phyloP scores from a whole-genome alignment of 371 early-diverging fungal species.

The Sporodiniella umbellata region DNA sequence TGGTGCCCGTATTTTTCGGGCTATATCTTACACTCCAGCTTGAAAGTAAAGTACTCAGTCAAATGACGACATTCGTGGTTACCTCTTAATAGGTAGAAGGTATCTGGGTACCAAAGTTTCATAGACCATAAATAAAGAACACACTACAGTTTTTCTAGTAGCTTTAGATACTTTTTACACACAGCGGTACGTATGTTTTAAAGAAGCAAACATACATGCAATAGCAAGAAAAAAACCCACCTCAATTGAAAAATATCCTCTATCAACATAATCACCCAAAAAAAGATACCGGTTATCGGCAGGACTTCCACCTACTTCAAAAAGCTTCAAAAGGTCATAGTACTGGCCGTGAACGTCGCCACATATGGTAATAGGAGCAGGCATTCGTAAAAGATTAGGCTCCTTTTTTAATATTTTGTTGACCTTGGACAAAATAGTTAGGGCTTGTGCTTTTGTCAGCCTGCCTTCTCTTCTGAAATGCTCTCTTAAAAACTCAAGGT shows the following conservation, averaged over 20 bases:
- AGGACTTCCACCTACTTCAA: constrained; percentile 95
- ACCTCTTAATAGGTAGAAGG: constrained; percentile 92
- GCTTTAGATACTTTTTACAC: neutral
- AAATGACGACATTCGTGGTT: constrained; percentile 98
- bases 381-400: constrained; percentile 78
- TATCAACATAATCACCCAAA: constrained; percentile 97
- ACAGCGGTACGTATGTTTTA: neutral
- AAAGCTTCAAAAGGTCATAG: constrained; percentile 95
- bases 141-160: no score
- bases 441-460: constrained; percentile 88
- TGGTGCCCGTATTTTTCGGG: neutral
- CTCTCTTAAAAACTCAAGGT: constrained; percentile 77
- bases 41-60: constrained; percentile 98
- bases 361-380: constrained; percentile 91
- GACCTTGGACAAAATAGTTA: constrained; percentile 73
- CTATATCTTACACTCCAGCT: constrained; percentile 82
- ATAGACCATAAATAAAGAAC: constrained; percentile 87
- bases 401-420: constrained; percentile 76
- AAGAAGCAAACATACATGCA: no score
- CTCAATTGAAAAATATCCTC: constrained; percentile 90
- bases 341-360: constrained; percentile 99
- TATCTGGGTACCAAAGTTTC: constrained; percentile 90
- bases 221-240: constrained; percentile 20
- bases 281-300: constrained; percentile 83
- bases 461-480: constrained; percentile 92